These are phyloP conservation scores for Chytriomyces sp. DNA, from an alignment of 192 early-diverging fungal genomes.

Conservation along the genomic window DNA sequence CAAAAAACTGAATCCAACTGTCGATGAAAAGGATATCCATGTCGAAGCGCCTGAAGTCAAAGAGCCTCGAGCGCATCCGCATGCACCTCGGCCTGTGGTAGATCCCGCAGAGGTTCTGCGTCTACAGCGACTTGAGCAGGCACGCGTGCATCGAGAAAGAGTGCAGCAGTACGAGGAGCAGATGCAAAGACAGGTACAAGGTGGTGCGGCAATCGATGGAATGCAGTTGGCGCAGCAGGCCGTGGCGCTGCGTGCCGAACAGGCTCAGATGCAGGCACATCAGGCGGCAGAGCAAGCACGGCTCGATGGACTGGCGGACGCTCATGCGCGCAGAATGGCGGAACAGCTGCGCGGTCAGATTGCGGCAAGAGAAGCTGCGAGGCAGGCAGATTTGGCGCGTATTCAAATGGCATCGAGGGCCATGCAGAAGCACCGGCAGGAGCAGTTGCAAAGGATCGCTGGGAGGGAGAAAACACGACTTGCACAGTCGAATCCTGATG, in stretches of 20 bases:
- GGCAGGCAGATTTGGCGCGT: background rate
- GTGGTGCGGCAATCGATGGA: too few species aligned
- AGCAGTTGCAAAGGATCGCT: background rate
- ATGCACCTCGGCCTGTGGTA: background rate
- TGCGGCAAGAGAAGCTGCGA: background rate
- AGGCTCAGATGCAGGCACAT: background rate
- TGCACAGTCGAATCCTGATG: too few species aligned
- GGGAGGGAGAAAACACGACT: too few species aligned
- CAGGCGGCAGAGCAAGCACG: background rate
- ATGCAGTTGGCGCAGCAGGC: background rate
- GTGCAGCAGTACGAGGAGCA: too few species aligned
- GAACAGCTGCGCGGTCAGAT: background rate
- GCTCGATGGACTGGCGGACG: background rate
- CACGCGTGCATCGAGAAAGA: background rate
- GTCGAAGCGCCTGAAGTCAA: conserved; percentile 17
- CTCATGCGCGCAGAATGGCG: background rate
- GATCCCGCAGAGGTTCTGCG: background rate
- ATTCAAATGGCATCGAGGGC: background rate
- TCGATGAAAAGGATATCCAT: conserved; percentile 18
- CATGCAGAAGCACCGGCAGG: background rate
- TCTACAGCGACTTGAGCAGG: background rate
- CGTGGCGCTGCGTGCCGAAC: background rate
- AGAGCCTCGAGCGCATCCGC: background rate
- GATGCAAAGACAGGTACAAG: too few species aligned
- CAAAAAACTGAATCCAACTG: conserved; percentile 14